Evolutionary conservation across 495 filamentous ascomycete species (phyloP).

Genomic region (Schizothecium vesticola): DNA sequence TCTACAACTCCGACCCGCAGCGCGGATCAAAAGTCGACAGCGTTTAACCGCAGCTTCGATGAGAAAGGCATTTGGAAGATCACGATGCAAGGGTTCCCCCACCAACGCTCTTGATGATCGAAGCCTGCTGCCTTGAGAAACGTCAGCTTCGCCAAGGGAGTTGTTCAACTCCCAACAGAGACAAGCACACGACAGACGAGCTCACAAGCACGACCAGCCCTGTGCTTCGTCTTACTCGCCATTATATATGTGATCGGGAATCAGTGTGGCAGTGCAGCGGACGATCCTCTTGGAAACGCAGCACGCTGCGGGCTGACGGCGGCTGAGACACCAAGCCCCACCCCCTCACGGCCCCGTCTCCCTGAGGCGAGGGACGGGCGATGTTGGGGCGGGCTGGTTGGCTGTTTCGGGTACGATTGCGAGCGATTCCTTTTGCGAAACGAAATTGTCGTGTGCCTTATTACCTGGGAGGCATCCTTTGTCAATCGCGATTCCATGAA

Average conservation of each 20-base stretch:
- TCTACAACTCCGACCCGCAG: not conserved
- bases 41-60: not conserved
- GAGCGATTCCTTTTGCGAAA: not conserved
- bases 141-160: not conserved
- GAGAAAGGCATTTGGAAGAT: not conserved
- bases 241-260: not conserved
- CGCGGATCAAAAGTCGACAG: not conserved
- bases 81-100: not conserved
- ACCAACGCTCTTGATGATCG: not conserved
- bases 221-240: not conserved
- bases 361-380: not conserved
- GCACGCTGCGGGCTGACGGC: not conserved
- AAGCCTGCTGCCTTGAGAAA: not conserved
- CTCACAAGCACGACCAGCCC: not conserved
- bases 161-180: not conserved
- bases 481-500: not conserved
- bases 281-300: not conserved
- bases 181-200: not conserved
- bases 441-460: not conserved
- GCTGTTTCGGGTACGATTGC: not conserved
- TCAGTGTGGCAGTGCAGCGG: not conserved
- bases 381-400: not conserved
- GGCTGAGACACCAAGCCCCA: not conserved
- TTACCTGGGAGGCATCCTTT: not conserved
- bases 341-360: not conserved